Conservation (phyloP, 176 grass and related monocot species). For the Tillandsia fasciculata region DNA sequence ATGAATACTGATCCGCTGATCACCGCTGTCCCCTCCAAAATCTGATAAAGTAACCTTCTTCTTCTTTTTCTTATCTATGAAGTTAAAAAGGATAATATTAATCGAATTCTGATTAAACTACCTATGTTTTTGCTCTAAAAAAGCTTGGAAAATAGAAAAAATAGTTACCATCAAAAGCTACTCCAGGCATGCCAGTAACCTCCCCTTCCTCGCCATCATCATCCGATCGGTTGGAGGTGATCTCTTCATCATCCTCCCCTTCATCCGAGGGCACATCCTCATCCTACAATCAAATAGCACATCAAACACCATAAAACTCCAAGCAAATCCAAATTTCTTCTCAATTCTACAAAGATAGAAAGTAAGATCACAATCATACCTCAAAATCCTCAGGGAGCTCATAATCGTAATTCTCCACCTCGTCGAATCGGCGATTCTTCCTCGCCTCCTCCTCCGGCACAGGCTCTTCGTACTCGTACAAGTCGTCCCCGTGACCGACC, state of each 20-base stretch:
- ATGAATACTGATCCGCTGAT: constrained; percentile 47
- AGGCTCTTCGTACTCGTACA: constrained; percentile 81
- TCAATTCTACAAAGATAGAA: background rate
- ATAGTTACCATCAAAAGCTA: constrained; percentile 64
- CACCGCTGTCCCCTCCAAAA: constrained; percentile 31
- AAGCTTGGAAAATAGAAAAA: background rate
- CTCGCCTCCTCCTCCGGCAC: constrained; percentile 67
- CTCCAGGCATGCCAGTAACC: constrained; percentile 75
- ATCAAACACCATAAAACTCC: background rate
- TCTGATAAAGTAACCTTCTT: constrained; percentile 30
- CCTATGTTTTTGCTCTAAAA: background rate
- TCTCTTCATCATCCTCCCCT: constrained; percentile 51
- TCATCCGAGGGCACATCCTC: constrained; percentile 82
- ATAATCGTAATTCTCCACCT: constrained; percentile 76
- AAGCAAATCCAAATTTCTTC: background rate
- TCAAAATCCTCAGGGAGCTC: constrained; percentile 52
- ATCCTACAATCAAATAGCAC: constrained; percentile 37
- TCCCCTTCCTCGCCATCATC: constrained; percentile 34
- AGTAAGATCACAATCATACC: constrained; percentile 20
- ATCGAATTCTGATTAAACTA: background rate
- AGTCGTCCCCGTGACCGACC: constrained; percentile 18
- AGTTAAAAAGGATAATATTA: background rate
- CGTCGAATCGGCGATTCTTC: constrained; percentile 80
- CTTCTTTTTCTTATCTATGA: constrained; percentile 52
- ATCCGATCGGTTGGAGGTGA: constrained; percentile 16